Base-by-base conservation (phyloP, 2,329 filamentous ascomycete species). In the Colletotrichum lindemuthianum region DNA sequence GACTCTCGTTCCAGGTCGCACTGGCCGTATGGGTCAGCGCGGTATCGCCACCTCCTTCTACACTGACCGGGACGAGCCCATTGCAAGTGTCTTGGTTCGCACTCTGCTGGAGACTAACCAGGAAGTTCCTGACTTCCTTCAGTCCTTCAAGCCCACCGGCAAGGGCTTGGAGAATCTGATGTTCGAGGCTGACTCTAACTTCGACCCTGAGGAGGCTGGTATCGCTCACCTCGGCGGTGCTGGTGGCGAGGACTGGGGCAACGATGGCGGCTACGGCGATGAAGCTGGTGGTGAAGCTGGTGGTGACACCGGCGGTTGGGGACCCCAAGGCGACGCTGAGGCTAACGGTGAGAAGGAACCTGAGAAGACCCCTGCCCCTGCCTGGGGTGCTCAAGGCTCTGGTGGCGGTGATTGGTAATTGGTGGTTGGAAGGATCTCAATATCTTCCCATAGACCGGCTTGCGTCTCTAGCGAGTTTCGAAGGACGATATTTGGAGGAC, bases 11-110 rank as follows among this genome's bases (percentile, higher is more conserved):
- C 8, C 16, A 93, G 91, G 96, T 67, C 94, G 96, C 66, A 99
- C 96, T 70, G 96, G 92, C 59, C 92, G 96, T 57, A 97, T 97
- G 73, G 96, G 96, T 2, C 92, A 97, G 70, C 84, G 86, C 48
- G 96, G 96, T 15, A 80, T 93, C 6, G 94, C 96, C 0, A 95
- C 92, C 0, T 97, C 95, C 0, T 95, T 99, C 80, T 98, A 90
- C 82, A 92, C 90, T 33, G 89, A 94, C 1, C 81, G 85, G 1
- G 92, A 98, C 70, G 86, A 91, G 60, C 85, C 89, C 3, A 79
- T 98, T 45, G 93, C 86, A 0, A 83, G 86, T 9, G 88, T 91
- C 2, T 82, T 99, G 1, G 91, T 92, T 41, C 93, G 94, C 74
- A 88, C 92, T 6, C 82, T 99, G 0, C 73, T 97, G 0, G 95